These are phyloP conservation scores for Fusarium hostae DNA, from an alignment of 2,329 filamentous ascomycete species.

Conservation along the genomic window DNA sequence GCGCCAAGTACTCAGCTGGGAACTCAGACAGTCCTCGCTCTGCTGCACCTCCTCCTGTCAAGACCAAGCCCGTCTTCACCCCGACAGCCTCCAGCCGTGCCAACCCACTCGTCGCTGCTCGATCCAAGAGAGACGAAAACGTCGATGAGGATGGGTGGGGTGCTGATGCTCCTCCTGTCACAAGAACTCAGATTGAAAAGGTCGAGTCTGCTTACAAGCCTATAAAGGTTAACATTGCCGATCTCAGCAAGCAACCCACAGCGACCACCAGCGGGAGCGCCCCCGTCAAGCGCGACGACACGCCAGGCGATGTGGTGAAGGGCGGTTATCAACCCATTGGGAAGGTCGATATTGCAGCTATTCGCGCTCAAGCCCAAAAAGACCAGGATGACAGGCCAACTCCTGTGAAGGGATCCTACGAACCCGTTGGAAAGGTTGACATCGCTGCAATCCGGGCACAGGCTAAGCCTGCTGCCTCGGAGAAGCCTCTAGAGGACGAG, in stretches of 20 bases:
- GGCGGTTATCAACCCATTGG: conserved; percentile 94
- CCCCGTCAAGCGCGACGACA: conserved; percentile 57
- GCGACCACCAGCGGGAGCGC: conserved; percentile 71
- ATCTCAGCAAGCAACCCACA: conserved; percentile 79
- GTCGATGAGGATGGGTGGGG: conserved; percentile 94
- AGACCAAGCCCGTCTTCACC: conserved; percentile 92
- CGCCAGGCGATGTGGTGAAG: conserved; percentile 73
- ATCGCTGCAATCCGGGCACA: conserved; percentile 92
- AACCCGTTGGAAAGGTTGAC: conserved; percentile 95
- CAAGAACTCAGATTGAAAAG: conserved; percentile 88
- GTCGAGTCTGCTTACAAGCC: conserved; percentile 93
- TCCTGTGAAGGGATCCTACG: conserved; percentile 90
- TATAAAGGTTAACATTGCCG: conserved; percentile 92
- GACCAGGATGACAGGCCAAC: conserved; percentile 82
- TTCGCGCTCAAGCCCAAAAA: conserved; percentile 78
- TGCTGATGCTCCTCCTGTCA: conserved; percentile 89
- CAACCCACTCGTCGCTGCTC: conserved; percentile 75
- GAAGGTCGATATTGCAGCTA: conserved; percentile 96
- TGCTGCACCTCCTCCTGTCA: conserved; percentile 73
- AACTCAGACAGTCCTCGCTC: conserved; percentile 64
- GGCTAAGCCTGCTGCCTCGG: conserved; percentile 66
- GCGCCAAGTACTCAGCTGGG: conserved; percentile 88
- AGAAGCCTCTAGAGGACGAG: conserved; percentile 49
- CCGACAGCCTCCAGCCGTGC: conserved; percentile 69
- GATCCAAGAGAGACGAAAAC: conserved; percentile 68